Conservation (phyloP, 305 asterid genomes). For the Fraxinus sp. region DNA sequence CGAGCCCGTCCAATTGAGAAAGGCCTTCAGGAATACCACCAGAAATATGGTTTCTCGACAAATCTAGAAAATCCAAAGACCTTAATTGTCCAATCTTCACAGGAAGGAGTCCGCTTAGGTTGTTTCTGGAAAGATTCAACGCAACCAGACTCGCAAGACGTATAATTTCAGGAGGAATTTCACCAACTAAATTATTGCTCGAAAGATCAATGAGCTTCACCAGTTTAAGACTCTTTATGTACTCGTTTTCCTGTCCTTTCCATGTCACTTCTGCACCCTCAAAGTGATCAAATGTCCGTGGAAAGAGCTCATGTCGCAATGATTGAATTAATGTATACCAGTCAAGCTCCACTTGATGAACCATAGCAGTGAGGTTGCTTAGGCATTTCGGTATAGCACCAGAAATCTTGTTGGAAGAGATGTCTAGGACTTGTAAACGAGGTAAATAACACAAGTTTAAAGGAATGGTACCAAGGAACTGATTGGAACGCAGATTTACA, state of each 20-base stretch:
- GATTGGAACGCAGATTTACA: slow-evolving; percentile 1
- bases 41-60: slow-evolving; percentile 13
- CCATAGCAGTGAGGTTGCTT: background rate
- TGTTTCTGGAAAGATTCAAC: slow-evolving; percentile 15
- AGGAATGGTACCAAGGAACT: slow-evolving; percentile 2
- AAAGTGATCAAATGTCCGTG: too few relatives aligned
- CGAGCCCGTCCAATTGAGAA: background rate
- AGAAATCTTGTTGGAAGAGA: slow-evolving; percentile 17
- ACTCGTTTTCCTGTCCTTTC: background rate
- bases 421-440: slow-evolving; percentile 10
- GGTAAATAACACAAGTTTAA: background rate
- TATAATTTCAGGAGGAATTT: slow-evolving; percentile 16
- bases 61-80: slow-evolving; percentile 5
- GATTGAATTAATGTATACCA: too few relatives aligned
- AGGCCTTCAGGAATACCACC: slow-evolving; percentile 12
- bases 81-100: background rate
- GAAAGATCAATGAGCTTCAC: slow-evolving; percentile 18
- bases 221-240: background rate
- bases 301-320: too few relatives aligned
- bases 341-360: background rate
- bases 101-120: slow-evolving; percentile 6
- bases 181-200: background rate
- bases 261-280: slow-evolving; percentile 13
- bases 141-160: background rate
- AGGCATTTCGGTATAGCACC: slow-evolving; percentile 20